Evolutionary conservation across 2,329 filamentous ascomycete genomes (phyloP).

Genomic region (Phoma herbarum): DNA sequence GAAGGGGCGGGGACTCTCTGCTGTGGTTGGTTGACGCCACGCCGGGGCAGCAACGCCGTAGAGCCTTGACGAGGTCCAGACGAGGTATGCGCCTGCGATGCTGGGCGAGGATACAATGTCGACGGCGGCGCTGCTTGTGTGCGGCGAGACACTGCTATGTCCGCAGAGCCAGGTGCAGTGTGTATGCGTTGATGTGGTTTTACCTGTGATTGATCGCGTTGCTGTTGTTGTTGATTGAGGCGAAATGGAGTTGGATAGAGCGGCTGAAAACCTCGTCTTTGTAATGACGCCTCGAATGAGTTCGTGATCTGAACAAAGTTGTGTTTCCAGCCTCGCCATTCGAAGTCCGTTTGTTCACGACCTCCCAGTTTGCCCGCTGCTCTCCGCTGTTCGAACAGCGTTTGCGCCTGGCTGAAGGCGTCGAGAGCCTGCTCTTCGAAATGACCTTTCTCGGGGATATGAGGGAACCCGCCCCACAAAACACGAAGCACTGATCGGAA

Average conservation of each 20-base stretch:
- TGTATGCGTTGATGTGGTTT: background rate
- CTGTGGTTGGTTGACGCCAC: slow-evolving; percentile 44
- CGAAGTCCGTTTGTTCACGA: slow-evolving; percentile 5
- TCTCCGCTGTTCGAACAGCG: background rate
- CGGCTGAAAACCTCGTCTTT: background rate
- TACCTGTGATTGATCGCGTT: background rate
- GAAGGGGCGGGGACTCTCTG: slow-evolving; percentile 57
- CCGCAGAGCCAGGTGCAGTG: background rate
- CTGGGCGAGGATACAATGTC: background rate
- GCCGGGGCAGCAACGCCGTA: slow-evolving; percentile 48
- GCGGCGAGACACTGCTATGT: background rate
- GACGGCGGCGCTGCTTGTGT: slow-evolving; percentile 2
- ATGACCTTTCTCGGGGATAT: background rate
- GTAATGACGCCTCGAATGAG: slow-evolving; percentile 3
- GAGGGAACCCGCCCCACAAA: slow-evolving; percentile 45
- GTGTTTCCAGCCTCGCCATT: slow-evolving; percentile 15
- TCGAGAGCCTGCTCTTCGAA: slow-evolving; percentile 21
- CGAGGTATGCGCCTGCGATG: background rate
- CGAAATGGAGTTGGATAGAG: background rate
- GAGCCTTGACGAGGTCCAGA: background rate
- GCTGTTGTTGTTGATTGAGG: background rate
- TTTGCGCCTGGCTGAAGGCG: background rate
- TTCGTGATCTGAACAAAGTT: slow-evolving; percentile 15
- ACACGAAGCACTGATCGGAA: slow-evolving; percentile 61
- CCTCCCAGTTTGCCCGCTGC: background rate